Conservation (phyloP, 164 flowering plant species). For the Vitis rotundifolia region DNA sequence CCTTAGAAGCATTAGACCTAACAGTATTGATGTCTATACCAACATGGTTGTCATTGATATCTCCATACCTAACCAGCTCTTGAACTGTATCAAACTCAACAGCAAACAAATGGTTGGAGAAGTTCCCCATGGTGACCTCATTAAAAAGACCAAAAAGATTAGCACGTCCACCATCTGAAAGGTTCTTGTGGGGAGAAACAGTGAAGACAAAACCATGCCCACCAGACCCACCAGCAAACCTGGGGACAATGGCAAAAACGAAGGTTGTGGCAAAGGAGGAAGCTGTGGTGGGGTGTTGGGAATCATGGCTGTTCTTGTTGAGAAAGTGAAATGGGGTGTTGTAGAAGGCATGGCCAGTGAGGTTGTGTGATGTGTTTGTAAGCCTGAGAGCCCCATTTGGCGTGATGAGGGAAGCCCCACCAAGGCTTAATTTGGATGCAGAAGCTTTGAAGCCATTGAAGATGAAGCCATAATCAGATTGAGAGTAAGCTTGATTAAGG, state of each 20-base stretch:
- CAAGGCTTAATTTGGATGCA: neutral
- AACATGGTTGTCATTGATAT: slow-evolving; percentile 9
- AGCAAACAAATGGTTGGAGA: slow-evolving; percentile 25
- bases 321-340: neutral
- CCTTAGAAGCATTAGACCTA: neutral
- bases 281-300: too few relatives aligned
- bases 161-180: too few relatives aligned
- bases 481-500: too few relatives aligned
- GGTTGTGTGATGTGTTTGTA: slow-evolving; percentile 1
- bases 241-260: slow-evolving; percentile 3
- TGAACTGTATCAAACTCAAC: slow-evolving; percentile 30
- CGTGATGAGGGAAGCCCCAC: neutral
- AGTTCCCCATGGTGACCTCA: neutral
- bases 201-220: neutral
- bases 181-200: too few relatives aligned
- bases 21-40: slow-evolving; percentile 9
- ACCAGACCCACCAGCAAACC: neutral
- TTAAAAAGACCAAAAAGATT: neutral
- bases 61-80: neutral
- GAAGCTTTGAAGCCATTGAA: slow-evolving; percentile 6
- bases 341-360: slow-evolving; percentile 10
- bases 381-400: slow-evolving; percentile 3
- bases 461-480: neutral
- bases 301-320: neutral
- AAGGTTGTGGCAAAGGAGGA: neutral